These are phyloP conservation scores for Aspergillus steynii DNA, from an alignment of 495 filamentous ascomycete species.

Conservation along the genomic window DNA sequence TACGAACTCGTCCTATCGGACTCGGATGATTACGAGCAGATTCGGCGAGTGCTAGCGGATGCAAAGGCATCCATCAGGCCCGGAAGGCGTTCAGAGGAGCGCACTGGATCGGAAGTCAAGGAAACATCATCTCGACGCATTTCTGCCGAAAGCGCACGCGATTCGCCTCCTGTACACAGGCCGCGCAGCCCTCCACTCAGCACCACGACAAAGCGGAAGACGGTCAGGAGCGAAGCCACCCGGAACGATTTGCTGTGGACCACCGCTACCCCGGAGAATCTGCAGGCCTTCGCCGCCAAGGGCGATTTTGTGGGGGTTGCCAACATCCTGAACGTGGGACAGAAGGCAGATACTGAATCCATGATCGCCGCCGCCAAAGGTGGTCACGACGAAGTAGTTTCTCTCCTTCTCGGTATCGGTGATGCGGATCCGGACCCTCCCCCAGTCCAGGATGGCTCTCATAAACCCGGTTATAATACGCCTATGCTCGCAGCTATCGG, in stretches of 20 bases:
- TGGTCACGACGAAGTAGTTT: constrained; percentile 83
- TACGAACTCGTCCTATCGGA: constrained; percentile 77
- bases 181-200: constrained; percentile 48
- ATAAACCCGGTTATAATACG: constrained; percentile 63
- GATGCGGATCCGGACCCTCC: constrained; percentile 77
- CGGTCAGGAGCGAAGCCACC: constrained; percentile 59
- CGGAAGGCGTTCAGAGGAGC: constrained; percentile 65
- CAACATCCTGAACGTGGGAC: constrained; percentile 73
- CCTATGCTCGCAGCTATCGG: constrained; percentile 95
- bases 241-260: constrained; percentile 64
- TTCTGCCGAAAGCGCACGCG: constrained; percentile 66
- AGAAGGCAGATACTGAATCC: constrained; percentile 78
- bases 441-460: constrained; percentile 49
- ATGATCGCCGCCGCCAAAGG: constrained; percentile 90
- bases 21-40: constrained; percentile 62
- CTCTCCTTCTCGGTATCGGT: constrained; percentile 80
- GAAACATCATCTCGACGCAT: constrained; percentile 64
- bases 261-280: constrained; percentile 63
- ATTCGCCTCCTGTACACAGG: constrained; percentile 53
- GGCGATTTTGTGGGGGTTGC: constrained; percentile 80
- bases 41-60: constrained; percentile 46
- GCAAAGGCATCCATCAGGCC: constrained; percentile 48
- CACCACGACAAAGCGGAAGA: constrained; percentile 48
- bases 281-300: constrained; percentile 76
- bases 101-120: constrained; percentile 50